Percentiles rank a stretch among this genome's conserved stretches.
Conservation (phyloP, 73 alveolate species). For the Paramecium bursaria region DNA sequence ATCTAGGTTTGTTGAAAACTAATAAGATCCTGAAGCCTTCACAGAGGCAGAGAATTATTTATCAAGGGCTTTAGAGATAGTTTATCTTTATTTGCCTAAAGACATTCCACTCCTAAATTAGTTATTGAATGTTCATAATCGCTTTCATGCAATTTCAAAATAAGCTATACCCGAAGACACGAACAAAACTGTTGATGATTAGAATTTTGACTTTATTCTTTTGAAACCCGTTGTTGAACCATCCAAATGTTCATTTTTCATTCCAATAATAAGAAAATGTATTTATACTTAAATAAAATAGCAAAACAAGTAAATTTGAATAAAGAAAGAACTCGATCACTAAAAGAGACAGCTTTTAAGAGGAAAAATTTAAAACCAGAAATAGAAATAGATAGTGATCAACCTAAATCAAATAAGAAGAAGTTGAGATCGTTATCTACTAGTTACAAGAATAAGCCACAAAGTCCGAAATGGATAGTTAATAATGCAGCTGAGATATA, state of each 20-base stretch:
- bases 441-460: conserved; percentile 21
- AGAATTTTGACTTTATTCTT: conserved; percentile 1
- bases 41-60: conserved; percentile 65
- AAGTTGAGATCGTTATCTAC: conserved; percentile 47
- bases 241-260: conserved; percentile 17
- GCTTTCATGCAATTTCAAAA: conserved; percentile 52
- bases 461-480: conserved; percentile 17
- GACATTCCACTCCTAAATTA: conserved; percentile 57
- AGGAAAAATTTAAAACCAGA: background rate
- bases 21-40: conserved; percentile 9
- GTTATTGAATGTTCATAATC: conserved; percentile 63
- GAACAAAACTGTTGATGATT: background rate
- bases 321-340: conserved; percentile 26
- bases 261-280: conserved; percentile 59
- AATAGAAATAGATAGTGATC: background rate
- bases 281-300: background rate
- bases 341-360: too few relatives aligned
- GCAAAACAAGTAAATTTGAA: conserved; percentile 11
- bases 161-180: conserved; percentile 5
- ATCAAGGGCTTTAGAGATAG: conserved; percentile 65
- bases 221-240: conserved; percentile 47
- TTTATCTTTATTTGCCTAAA: conserved; percentile 56
- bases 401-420: background rate
- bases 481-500: conserved; percentile 36
- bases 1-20: conserved; percentile 56